Percentiles rank a stretch among this genome's conserved stretches.
phyloP scores from a whole-genome alignment of 2,329 filamentous ascomycete species.

The Stylonectria norvegica region DNA sequence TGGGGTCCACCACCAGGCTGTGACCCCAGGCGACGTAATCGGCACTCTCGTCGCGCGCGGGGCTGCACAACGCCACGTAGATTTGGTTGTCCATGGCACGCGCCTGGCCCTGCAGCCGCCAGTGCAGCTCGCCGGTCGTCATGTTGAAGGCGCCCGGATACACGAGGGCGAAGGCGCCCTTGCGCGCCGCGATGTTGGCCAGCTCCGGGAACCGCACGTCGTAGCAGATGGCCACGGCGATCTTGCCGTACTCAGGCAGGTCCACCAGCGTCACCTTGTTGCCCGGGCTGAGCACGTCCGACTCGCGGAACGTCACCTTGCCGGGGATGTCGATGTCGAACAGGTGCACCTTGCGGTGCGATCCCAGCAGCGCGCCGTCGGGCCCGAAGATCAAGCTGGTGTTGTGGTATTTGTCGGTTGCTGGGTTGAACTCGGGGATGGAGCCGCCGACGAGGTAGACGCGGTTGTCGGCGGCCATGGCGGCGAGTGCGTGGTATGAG shows the following conservation, averaged over 20 bases:
- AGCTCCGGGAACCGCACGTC: constrained; percentile 95
- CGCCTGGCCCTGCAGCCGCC: constrained; percentile 77
- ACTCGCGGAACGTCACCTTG: constrained; percentile 88
- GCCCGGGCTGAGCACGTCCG: constrained; percentile 81
- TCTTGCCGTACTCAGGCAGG: constrained; percentile 80
- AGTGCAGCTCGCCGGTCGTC: constrained; percentile 89
- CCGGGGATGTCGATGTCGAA: constrained; percentile 98
- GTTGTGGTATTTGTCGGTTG: constrained; percentile 74
- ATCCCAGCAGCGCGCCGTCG: constrained; percentile 73
- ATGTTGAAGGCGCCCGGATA: constrained; percentile 98
- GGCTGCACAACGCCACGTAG: constrained; percentile 89
- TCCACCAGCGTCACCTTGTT: constrained; percentile 83
- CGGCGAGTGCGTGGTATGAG: constrained; percentile 78
- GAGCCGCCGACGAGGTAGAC: constrained; percentile 87
- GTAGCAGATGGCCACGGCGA: constrained; percentile 93
- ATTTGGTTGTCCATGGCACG: constrained; percentile 91
- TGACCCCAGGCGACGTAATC: constrained; percentile 91
- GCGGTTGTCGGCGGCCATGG: constrained; percentile 73
- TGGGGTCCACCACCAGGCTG: constrained; percentile 82
- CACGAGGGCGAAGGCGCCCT: constrained; percentile 80
- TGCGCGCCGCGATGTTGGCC: constrained; percentile 80
- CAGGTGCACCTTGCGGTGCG: constrained; percentile 89
- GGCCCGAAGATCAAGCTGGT: constrained; percentile 82
- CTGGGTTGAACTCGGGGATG: constrained; percentile 73
- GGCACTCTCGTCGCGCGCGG: constrained; percentile 73